phyloP scores from a whole-genome alignment of 1,284 basidiomycete genomes.

The Ganoderma lucidum region DNA sequence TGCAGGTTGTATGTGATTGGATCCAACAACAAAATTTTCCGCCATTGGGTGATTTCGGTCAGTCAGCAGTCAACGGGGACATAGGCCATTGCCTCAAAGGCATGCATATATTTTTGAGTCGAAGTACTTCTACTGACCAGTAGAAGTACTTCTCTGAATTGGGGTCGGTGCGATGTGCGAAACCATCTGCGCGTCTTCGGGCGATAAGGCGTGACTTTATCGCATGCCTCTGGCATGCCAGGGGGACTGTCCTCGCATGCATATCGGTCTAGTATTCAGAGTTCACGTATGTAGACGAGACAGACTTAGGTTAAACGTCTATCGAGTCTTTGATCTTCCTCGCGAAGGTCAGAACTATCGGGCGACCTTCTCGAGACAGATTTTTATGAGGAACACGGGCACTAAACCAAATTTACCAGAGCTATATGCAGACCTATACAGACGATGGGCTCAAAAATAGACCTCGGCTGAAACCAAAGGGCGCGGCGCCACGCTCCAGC shows the following conservation, averaged over 20 bases:
- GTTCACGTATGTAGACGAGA: neutral
- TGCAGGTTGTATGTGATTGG: neutral
- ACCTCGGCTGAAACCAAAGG: neutral
- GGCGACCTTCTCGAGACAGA: neutral
- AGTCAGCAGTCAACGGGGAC: neutral
- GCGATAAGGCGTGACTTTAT: conserved; percentile 1
- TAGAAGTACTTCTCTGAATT: conserved; percentile 12
- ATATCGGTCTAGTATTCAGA: neutral
- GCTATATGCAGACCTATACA: neutral
- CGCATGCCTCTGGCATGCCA: neutral
- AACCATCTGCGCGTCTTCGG: neutral
- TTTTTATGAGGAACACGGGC: conserved; percentile 4
- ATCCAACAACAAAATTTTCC: neutral
- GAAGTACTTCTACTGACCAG: conserved; percentile 12
- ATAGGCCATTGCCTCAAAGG: neutral
- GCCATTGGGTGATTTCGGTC: neutral
- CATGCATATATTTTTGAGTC: conserved; percentile 8
- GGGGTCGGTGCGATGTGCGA: conserved; percentile 5
- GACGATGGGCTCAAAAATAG: neutral
- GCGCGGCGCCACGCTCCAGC: neutral
- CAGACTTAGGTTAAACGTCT: neutral
- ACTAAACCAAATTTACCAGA: neutral
- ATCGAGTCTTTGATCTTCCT: conserved; percentile 10
- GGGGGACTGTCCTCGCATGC: neutral
- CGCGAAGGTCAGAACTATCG: neutral